These are phyloP conservation scores for Arctostaphylos glauca DNA, from an alignment of 148 eudicot species.

Conservation along the genomic window DNA sequence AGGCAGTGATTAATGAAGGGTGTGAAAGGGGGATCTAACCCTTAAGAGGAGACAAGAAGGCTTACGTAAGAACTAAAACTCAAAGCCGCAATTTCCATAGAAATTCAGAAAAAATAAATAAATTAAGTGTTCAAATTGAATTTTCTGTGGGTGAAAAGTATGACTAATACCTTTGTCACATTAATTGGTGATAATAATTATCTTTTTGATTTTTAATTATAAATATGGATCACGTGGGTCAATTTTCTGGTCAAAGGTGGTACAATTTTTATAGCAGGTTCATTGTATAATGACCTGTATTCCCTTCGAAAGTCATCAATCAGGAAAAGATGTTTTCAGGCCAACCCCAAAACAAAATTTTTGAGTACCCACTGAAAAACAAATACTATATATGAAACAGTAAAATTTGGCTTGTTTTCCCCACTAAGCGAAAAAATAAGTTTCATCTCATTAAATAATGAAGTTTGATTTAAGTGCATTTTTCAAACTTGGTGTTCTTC, in stretches of 20 bases:
- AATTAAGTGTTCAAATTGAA: not conserved
- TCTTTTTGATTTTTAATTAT: not conserved
- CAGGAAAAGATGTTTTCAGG: not conserved
- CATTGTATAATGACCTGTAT: not conserved
- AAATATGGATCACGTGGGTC: not conserved
- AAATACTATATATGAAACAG: not conserved
- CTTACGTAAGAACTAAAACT: not conserved
- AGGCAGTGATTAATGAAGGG: not conserved
- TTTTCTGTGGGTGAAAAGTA: not conserved
- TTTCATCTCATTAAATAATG: no score
- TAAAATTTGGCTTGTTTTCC: not conserved
- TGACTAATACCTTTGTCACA: not conserved
- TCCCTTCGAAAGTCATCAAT: not conserved
- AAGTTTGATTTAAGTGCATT: no score
- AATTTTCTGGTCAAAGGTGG: not conserved
- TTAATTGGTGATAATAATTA: not conserved
- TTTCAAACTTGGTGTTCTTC: no score
- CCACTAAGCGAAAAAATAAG: not conserved
- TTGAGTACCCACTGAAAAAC: not conserved
- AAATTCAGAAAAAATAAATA: not conserved
- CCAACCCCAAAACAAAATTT: not conserved
- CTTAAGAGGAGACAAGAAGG: not conserved
- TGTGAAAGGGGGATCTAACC: not conserved
- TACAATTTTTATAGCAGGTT: not conserved
- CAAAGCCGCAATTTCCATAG: not conserved